A percentile compares a stretch with the other conserved stretches of the same genome.
These are phyloP conservation scores for Massariosphaeria phaeospora DNA, from an alignment of 495 filamentous ascomycete genomes.

Conservation along the genomic window DNA sequence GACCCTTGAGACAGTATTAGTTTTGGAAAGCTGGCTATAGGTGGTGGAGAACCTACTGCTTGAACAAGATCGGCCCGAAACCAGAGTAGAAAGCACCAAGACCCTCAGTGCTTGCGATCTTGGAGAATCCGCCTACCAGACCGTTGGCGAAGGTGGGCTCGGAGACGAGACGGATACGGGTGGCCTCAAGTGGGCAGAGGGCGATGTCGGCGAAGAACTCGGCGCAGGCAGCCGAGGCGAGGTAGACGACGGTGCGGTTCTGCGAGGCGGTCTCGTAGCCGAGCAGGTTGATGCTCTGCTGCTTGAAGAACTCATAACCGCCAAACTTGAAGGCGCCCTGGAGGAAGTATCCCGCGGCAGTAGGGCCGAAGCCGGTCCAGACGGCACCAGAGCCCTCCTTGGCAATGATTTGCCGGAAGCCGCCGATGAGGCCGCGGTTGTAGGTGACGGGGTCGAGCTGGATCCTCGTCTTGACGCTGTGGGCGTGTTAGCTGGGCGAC, in stretches of 20 bases:
- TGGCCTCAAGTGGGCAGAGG: constrained; percentile 44
- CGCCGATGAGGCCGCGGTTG: constrained; percentile 45
- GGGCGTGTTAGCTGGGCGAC: constrained; percentile 21
- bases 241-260: constrained; percentile 46
- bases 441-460: constrained; percentile 45
- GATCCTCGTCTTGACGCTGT: constrained; percentile 45
- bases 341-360: constrained; percentile 45
- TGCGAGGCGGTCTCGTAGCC: constrained; percentile 44
- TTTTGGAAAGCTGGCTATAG: neutral
- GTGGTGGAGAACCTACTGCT: constrained; percentile 54
- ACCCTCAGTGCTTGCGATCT: constrained; percentile 43
- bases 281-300: constrained; percentile 42
- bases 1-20: constrained; percentile 55
- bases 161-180: constrained; percentile 43
- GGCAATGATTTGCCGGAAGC: constrained; percentile 43
- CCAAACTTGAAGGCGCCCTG: constrained; percentile 48
- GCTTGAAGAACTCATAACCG: constrained; percentile 49
- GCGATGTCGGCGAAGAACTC: constrained; percentile 48
- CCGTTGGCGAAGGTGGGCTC: constrained; percentile 44
- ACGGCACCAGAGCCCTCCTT: constrained; percentile 43
- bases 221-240: constrained; percentile 41
- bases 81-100: constrained; percentile 45
- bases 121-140: constrained; percentile 40
- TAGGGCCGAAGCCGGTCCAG: constrained; percentile 43
- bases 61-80: constrained; percentile 47